phyloP scores from a whole-genome alignment of 352 stramenopile genomes.

The Vaucheria bursata region DNA sequence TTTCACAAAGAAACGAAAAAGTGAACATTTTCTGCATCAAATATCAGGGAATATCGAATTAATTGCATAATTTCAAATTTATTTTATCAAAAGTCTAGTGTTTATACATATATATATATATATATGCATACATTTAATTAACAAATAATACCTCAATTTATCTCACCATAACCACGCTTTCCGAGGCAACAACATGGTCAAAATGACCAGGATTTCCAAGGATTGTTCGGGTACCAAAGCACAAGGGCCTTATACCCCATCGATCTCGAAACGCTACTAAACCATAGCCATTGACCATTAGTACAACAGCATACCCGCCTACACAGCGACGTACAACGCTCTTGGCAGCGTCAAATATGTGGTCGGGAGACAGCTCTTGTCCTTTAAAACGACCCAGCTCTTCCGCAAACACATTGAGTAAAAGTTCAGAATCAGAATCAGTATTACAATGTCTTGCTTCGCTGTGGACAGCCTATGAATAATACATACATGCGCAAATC shows the following conservation, averaged over 20 bases:
- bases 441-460: slow-evolving; percentile 87
- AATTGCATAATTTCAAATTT: too few relatives aligned
- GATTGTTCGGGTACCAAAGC: slow-evolving; percentile 46
- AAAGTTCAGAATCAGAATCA: slow-evolving; percentile 93
- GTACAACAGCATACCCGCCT: slow-evolving; percentile 60
- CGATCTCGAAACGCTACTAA: slow-evolving; percentile 96
- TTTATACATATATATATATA: too few relatives aligned
- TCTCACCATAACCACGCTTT: slow-evolving; percentile 85
- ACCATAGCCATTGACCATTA: slow-evolving; percentile 89
- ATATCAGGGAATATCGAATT: too few relatives aligned
- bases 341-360: slow-evolving; percentile 77
- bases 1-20: too few relatives aligned
- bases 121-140: too few relatives aligned
- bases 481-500: too few relatives aligned
- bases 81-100: too few relatives aligned
- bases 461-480: slow-evolving; percentile 75
- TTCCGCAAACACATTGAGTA: slow-evolving; percentile 97
- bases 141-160: too few relatives aligned
- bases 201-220: background rate
- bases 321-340: slow-evolving; percentile 86
- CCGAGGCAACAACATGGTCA: slow-evolving; percentile 89
- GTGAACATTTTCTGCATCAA: too few relatives aligned
- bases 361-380: slow-evolving; percentile 23
- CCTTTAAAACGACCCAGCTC: slow-evolving; percentile 59
- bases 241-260: slow-evolving; percentile 90